Evolutionary conservation across 495 filamentous ascomycete species (phyloP).

Genomic region (Tetracladium marchalianum): DNA sequence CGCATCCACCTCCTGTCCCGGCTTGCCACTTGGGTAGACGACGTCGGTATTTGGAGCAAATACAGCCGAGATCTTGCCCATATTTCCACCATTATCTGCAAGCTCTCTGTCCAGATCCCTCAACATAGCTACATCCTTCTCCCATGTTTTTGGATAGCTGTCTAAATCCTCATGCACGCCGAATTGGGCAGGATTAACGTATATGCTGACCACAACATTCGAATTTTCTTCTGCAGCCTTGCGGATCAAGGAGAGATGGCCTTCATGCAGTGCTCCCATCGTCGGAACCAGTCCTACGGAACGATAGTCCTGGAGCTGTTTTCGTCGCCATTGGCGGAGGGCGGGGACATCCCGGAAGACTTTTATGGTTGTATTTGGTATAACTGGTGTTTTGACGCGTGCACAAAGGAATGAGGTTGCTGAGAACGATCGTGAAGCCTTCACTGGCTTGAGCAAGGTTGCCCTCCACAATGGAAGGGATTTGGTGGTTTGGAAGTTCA

Average conservation of each 20-base stretch:
- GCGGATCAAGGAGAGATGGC: slow-evolving; percentile 81
- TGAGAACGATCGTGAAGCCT: slow-evolving; percentile 7
- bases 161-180: slow-evolving; percentile 79
- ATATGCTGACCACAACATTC: slow-evolving; percentile 80
- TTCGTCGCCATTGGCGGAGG: slow-evolving; percentile 61
- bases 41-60: slow-evolving; percentile 74
- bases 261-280: slow-evolving; percentile 91
- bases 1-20: slow-evolving; percentile 65
- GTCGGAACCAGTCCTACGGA: slow-evolving; percentile 86
- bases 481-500: slow-evolving; percentile 1
- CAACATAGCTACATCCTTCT: slow-evolving; percentile 57
- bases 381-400: slow-evolving; percentile 9
- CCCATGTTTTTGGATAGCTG: slow-evolving; percentile 88
- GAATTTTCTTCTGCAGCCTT: slow-evolving; percentile 76
- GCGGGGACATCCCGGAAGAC: slow-evolving; percentile 63
- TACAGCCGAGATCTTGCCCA: slow-evolving; percentile 67
- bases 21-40: slow-evolving; percentile 82
- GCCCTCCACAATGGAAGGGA: not conserved
- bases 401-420: not conserved
- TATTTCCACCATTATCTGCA: slow-evolving; percentile 35
- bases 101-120: slow-evolving; percentile 62
- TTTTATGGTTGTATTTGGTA: slow-evolving; percentile 50
- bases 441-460: not conserved
- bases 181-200: slow-evolving; percentile 95
- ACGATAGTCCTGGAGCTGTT: slow-evolving; percentile 55